Conservation (phyloP, 2,329 filamentous ascomycete genomes). For the Colletotrichum euphorbiae region DNA sequence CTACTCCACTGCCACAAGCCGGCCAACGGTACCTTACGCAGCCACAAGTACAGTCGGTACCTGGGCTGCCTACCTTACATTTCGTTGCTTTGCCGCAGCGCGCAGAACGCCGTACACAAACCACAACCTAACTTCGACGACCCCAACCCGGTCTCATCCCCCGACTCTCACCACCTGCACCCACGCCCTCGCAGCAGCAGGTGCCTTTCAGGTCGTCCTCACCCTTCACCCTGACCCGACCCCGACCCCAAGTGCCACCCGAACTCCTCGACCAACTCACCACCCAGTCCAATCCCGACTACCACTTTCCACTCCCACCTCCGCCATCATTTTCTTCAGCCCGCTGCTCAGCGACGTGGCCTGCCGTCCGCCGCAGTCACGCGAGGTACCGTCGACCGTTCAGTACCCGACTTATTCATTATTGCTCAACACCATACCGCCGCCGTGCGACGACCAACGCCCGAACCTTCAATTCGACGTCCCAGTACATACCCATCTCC, state of each 20-base stretch:
- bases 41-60: not conserved
- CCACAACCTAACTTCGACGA: constrained; percentile 37
- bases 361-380: constrained; percentile 34
- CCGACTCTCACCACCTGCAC: constrained; percentile 30
- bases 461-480: constrained; percentile 32
- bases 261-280: constrained; percentile 27
- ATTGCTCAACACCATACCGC: constrained; percentile 35
- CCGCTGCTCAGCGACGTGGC: constrained; percentile 36
- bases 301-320: constrained; percentile 16
- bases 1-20: constrained; percentile 37
- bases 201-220: constrained; percentile 22
- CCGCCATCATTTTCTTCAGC: constrained; percentile 33
- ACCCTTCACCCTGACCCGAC: constrained; percentile 32
- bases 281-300: constrained; percentile 24
- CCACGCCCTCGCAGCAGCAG: constrained; percentile 7
- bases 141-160: constrained; percentile 34
- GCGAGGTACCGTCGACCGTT: constrained; percentile 35
- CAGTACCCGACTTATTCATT: constrained; percentile 33
- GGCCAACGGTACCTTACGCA: not conserved
- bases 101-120: constrained; percentile 4
- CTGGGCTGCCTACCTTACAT: not conserved
- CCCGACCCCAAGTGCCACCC: constrained; percentile 13
- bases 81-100: not conserved
- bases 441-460: constrained; percentile 33
- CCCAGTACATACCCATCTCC: constrained; percentile 33